Base-by-base conservation (phyloP, 371 early-diverging fungal genomes). In the Thermomucor indicae-seudaticae region DNA sequence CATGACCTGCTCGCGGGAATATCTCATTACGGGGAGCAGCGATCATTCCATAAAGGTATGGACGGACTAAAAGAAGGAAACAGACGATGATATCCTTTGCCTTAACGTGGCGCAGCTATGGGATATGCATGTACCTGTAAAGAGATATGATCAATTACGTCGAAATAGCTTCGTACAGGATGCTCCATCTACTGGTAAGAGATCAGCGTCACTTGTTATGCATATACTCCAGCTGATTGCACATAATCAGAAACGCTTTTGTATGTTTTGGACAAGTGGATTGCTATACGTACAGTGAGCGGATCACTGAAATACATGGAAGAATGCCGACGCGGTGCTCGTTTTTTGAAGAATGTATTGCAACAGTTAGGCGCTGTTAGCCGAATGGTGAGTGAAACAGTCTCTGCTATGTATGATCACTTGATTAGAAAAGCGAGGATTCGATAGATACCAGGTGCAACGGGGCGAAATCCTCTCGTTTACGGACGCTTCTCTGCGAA, bases 311-410 rank as follows among this genome's bases (percentile, higher is more conserved):
- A 80, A 29, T 77, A 77, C 56, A 75, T 79, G 63, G 82, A 86
- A 41, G 89, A 89, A 53, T 91, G 91, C 57, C 68, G 88, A 4
- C 71, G 81, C 14, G 89, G 88, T 3, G 91, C 91, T 1, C 80
- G 85, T 25, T 90, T 81, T 47, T 61, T 91, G 29, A 81, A 83
- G 51, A 83, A 80, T 12, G 64, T 89, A 20, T 59, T 88, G 43
- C 78, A 72, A 28, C 88, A 88, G 45, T 67, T 91, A 6, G 92
- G 92, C 22, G 90, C 91, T 3, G 79, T 81, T 6, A 70, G 86
- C 40, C 64, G 74, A 10, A 62, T 91, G 67, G 72, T 76, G 55
- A 49, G 42, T 32, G 6, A 29, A 38, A 3, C 34, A 39, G 20
- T 20, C 29, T 20, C 19, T 57, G n/a, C n/a, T n/a, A 27, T 30